These are phyloP conservation scores for Drechslerella dactyloides DNA, from an alignment of 2,329 filamentous ascomycete species.

Conservation along the genomic window DNA sequence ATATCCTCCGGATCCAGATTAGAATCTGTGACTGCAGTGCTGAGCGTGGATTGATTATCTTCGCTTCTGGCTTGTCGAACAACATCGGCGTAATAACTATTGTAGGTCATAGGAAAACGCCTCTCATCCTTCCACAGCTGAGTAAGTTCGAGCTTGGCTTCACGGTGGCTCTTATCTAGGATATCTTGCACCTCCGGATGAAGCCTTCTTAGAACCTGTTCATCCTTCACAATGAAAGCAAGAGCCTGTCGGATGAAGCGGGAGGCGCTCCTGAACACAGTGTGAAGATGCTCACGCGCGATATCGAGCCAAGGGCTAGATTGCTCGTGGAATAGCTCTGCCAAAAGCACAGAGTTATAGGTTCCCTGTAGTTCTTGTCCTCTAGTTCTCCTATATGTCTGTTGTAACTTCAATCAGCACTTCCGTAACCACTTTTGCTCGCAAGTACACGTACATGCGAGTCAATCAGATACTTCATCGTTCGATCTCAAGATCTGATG, in stretches of 20 bases:
- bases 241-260: conserved; percentile 50
- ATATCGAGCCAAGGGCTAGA: conserved; percentile 57
- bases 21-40: conserved; percentile 11
- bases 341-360: conserved; percentile 59
- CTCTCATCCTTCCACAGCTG: conserved; percentile 55
- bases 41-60: background rate
- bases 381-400: conserved; percentile 52
- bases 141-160: conserved; percentile 54
- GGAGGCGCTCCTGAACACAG: conserved; percentile 40
- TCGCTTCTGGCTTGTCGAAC: conserved; percentile 53
- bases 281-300: conserved; percentile 54
- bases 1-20: too few species aligned
- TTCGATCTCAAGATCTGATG: conserved; percentile 45
- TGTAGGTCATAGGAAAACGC: conserved; percentile 57
- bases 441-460: too few species aligned
- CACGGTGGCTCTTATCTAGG: conserved; percentile 41
- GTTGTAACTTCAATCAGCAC: too few species aligned
- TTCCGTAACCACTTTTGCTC: too few species aligned
- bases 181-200: conserved; percentile 14
- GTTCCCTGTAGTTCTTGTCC: conserved; percentile 58
- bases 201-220: conserved; percentile 49
- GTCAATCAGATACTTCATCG: conserved; percentile 8
- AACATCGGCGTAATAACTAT: conserved; percentile 57
- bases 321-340: conserved; percentile 59
- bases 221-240: conserved; percentile 50